These are phyloP conservation scores for thale cress (Arabidopsis thaliana) DNA, from an alignment of 345 rosid genomes.

Conservation along the genomic window TAIR10.1 NC_003076.8:20616501-20617000, in stretches of 20 bases:
- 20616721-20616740: slow-evolving; percentile 69
- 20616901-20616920: slow-evolving; percentile 47
- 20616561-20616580: slow-evolving; percentile 54
- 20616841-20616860: slow-evolving; percentile 50
- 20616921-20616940: slow-evolving; percentile 52
- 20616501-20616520: slow-evolving; percentile 36
- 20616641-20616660: slow-evolving; percentile 10
- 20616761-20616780: slow-evolving; percentile 93
- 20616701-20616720: slow-evolving; percentile 92
- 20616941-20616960: slow-evolving; percentile 45
- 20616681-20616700: slow-evolving; percentile 73
- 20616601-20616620: slow-evolving; percentile 50
- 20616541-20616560: slow-evolving; percentile 49
- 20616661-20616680: slow-evolving; percentile 2
- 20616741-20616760: slow-evolving; percentile 78
- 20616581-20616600: slow-evolving; percentile 56
- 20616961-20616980: slow-evolving; percentile 43
- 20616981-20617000: slow-evolving; percentile 67
- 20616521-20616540: slow-evolving; percentile 35
- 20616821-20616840: slow-evolving; percentile 74
- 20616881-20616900: slow-evolving; percentile 47
- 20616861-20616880: slow-evolving; percentile 67
- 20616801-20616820: slow-evolving; percentile 74
- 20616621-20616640: slow-evolving; percentile 26
- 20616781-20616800: slow-evolving; percentile 75